Percentiles rank a stretch among this genome's conserved stretches.
These are phyloP conservation scores for Letharia lupina DNA, from an alignment of 495 filamentous ascomycete species.

Conservation along the genomic window DNA sequence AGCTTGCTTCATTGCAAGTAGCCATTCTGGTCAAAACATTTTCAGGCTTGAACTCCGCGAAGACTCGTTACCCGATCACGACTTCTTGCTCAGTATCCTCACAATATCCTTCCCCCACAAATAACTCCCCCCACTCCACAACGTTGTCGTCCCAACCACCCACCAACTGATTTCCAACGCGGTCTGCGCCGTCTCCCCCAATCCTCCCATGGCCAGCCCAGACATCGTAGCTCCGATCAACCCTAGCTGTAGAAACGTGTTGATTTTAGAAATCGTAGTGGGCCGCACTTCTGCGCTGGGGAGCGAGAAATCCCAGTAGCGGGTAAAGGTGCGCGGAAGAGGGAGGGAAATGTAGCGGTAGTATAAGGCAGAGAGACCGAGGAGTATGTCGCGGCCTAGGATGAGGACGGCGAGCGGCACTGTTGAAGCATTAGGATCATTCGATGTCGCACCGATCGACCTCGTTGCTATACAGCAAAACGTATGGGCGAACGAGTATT, in stretches of 20 bases:
- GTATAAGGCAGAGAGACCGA: slow-evolving; percentile 85
- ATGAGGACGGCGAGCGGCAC: slow-evolving; percentile 85
- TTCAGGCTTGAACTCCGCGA: background rate
- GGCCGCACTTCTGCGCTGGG: slow-evolving; percentile 90
- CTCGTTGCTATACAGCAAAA: too few species aligned
- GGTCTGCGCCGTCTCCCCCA: slow-evolving; percentile 13
- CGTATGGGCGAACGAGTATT: background rate
- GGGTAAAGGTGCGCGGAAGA: slow-evolving; percentile 76
- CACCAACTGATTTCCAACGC: slow-evolving; percentile 40
- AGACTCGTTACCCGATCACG: slow-evolving; percentile 7
- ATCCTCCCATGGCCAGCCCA: slow-evolving; percentile 49
- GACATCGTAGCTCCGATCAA: slow-evolving; percentile 71
- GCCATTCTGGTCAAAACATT: background rate
- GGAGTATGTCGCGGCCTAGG: slow-evolving; percentile 77
- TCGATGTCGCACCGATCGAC: background rate
- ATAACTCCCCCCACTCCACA: slow-evolving; percentile 81
- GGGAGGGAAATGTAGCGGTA: slow-evolving; percentile 92
- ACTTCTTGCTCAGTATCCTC: slow-evolving; percentile 58
- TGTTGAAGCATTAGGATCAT: slow-evolving; percentile 25
- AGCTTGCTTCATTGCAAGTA: background rate
- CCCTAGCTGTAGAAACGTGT: slow-evolving; percentile 71
- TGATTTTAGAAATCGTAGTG: slow-evolving; percentile 83
- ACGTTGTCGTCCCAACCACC: slow-evolving; percentile 68
- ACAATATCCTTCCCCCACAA: slow-evolving; percentile 74
- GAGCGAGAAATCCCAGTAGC: slow-evolving; percentile 98